Base-by-base conservation (phyloP, 495 filamentous ascomycete species). In the Hyaloscypha hepaticicola region DNA sequence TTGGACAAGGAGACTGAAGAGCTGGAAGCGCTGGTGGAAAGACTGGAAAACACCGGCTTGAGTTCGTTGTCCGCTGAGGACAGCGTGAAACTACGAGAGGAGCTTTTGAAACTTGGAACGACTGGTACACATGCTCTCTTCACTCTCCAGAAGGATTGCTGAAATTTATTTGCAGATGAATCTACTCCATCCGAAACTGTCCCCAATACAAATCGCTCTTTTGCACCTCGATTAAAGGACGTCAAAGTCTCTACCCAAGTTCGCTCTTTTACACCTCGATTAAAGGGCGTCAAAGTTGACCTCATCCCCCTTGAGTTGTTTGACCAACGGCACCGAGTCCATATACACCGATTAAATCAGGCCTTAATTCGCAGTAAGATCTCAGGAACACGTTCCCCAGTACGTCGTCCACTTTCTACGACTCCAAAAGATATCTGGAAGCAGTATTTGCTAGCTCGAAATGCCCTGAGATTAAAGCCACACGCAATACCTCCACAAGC, bases 401-500 rank as follows among this genome's bases (percentile, higher is more conserved):
- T 9, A 0, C 25, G 11, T 28, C 21, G 50, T 28, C 25, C 56
- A 19, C 24, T 21, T 3, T 26, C 25, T 3, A 58, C 8, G 25
- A 12, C 24, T 8, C 33, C 25, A 19, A 53, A 34, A 53, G 0
- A 21, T 52, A 26, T 34, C 14, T 64, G 34, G 56, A 16, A 63
- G 19, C 70, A 63, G 56, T 88, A 72, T 79, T 74, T 77, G 55
- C 73, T 55, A 70, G 82, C 58, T 77, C 84, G 82, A 64, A 73
- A 74, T 45, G 69, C 75, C 26, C 74, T 88, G 55, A 69, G 78
- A 21, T 71, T 71, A 11, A 74, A 76, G n/a, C 76, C 78, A 45
- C 38, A 45, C 0, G 38, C 38, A 70, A 75, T 88, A 34, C 81
- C 85, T n/a, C 62, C 63, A 5, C 72, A 77, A 29, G 74, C 80